Evolutionary conservation across 345 rosid genomes (phyloP).

Genomic region (Brassica juncea): DNA sequence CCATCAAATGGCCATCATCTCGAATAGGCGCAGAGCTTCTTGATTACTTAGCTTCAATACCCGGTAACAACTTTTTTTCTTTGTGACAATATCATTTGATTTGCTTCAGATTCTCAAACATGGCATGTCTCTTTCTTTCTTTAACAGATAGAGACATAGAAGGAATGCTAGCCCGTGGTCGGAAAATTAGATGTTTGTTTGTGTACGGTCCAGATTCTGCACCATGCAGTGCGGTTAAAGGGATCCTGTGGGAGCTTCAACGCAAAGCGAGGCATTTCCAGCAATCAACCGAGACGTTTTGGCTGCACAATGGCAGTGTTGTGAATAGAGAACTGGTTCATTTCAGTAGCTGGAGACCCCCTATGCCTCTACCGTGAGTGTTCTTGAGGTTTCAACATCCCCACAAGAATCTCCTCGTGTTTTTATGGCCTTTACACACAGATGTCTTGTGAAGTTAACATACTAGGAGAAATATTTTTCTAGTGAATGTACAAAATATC

Average conservation of each 20-base stretch:
- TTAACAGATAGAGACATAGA: conserved; percentile 64
- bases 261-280: conserved; percentile 88
- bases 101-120: conserved; percentile 3
- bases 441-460: conserved; percentile 6
- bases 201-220: conserved; percentile 70
- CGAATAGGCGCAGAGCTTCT: conserved; percentile 72
- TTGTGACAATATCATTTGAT: background rate
- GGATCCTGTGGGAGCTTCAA: conserved; percentile 92
- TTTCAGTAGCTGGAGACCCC: conserved; percentile 78
- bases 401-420: conserved; percentile 4
- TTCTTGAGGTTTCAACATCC: conserved; percentile 11
- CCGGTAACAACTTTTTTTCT: conserved; percentile 39
- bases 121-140: conserved; percentile 6
- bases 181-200: conserved; percentile 75
- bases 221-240: conserved; percentile 76
- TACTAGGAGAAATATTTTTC: background rate
- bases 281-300: conserved; percentile 83
- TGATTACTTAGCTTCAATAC: conserved; percentile 82
- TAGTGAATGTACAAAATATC: background rate
- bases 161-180: conserved; percentile 67
- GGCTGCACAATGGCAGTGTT: conserved; percentile 82
- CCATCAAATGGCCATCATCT: conserved; percentile 96
- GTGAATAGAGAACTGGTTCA: conserved; percentile 67
- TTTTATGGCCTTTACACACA: background rate
- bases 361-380: conserved; percentile 59